A percentile compares a stretch with the other conserved stretches of the same genome.
phyloP scores from a whole-genome alignment of 2,329 filamentous ascomycete genomes.

The Knufia fluminis region DNA sequence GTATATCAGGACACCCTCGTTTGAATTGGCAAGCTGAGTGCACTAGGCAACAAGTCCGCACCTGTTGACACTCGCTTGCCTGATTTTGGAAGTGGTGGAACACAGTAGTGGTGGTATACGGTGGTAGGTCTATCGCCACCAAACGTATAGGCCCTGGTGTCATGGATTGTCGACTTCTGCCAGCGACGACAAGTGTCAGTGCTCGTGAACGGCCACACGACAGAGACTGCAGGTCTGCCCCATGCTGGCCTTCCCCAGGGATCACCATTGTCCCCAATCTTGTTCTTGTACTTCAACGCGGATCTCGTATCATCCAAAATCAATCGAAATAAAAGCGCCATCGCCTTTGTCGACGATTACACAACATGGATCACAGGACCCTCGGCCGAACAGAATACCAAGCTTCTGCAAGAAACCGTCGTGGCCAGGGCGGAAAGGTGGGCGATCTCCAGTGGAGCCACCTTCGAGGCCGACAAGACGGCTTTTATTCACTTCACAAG shows the following conservation, averaged over 20 bases:
- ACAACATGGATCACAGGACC: conserved; percentile 13
- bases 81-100: too few species aligned
- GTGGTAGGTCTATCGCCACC: too few species aligned
- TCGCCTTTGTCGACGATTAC: conserved; percentile 27
- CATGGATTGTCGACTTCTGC: not conserved
- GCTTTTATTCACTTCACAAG: conserved; percentile 29
- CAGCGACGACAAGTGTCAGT: not conserved
- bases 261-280: conserved; percentile 30
- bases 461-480: conserved; percentile 29
- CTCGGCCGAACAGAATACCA: conserved; percentile 3
- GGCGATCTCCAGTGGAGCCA: conserved; percentile 26
- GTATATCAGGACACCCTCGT: too few species aligned
- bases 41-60: too few species aligned
- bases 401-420: conserved; percentile 1
- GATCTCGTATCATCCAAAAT: conserved; percentile 29
- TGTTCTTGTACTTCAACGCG: conserved; percentile 33
- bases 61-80: too few species aligned
- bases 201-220: not conserved
- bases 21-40: too few species aligned
- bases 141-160: too few species aligned
- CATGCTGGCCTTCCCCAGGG: conserved; percentile 25
- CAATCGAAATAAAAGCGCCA: conserved; percentile 24
- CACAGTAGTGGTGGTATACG: too few species aligned
- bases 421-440: conserved; percentile 22
- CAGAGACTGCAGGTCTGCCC: not conserved